Conservation (phyloP, 768 basidiomycete species). For the Mycena leptocephala region DNA sequence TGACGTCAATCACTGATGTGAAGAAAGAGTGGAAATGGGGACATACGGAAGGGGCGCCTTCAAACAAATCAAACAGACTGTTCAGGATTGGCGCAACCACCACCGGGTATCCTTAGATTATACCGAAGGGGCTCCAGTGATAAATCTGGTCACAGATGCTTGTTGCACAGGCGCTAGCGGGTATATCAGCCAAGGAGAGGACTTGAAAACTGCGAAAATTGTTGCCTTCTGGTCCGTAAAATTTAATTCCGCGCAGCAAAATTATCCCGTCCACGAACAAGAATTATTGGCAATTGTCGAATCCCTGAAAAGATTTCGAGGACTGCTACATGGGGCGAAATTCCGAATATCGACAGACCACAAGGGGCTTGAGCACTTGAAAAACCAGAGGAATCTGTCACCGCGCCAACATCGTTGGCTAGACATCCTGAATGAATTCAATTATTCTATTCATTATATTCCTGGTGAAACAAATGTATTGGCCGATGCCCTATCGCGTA, state of each 20-base stretch:
- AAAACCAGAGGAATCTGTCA: slow-evolving; percentile 51
- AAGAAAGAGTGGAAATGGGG: not conserved
- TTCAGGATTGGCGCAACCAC: not conserved
- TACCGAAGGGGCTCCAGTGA: not conserved
- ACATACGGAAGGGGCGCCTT: not conserved
- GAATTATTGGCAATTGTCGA: slow-evolving; percentile 56
- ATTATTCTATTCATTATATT: slow-evolving; percentile 45
- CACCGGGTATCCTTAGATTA: not conserved
- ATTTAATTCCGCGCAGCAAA: not conserved
- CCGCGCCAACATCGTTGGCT: slow-evolving; percentile 55
- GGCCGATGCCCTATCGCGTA: slow-evolving; percentile 48
- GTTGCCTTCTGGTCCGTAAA: not conserved
- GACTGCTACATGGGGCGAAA: slow-evolving; percentile 47
- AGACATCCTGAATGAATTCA: slow-evolving; percentile 47
- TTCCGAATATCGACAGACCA: slow-evolving; percentile 53
- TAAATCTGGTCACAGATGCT: too few species aligned
- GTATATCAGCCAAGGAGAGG: too few species aligned
- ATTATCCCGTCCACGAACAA: slow-evolving; percentile 48
- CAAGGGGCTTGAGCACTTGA: slow-evolving; percentile 44
- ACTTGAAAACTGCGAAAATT: not conserved
- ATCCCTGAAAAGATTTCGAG: slow-evolving; percentile 46
- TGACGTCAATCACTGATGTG: not conserved
- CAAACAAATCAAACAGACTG: not conserved
- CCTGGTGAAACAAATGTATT: slow-evolving; percentile 49
- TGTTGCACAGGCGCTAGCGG: too few species aligned